Evolutionary conservation across 257 asterid species (phyloP).

Genomic region (Plantago ovata): DNA sequence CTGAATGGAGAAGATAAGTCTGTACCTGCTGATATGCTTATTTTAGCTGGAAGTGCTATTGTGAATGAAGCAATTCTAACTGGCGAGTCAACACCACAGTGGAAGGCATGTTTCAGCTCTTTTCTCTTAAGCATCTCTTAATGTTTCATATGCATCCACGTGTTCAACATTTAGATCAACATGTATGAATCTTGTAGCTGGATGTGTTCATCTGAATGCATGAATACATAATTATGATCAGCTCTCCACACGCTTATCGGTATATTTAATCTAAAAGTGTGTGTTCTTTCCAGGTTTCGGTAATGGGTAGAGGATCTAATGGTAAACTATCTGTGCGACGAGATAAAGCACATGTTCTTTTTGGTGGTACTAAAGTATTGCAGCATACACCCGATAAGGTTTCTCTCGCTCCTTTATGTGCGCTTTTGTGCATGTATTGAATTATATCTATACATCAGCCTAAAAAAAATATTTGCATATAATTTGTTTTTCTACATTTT

Average conservation of each 20-base stretch:
- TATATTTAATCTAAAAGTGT: constrained; percentile 19
- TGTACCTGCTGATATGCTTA: constrained; percentile 98
- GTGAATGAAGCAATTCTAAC: constrained; percentile 97
- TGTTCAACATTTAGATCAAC: background rate
- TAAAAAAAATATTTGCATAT: constrained; percentile 3
- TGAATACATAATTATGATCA: background rate
- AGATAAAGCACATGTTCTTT: constrained; percentile 90
- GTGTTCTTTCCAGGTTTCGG: constrained; percentile 62
- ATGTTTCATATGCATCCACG: background rate
- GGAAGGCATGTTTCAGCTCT: constrained; percentile 66
- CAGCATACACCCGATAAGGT: constrained; percentile 99
- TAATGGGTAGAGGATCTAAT: constrained; percentile 65
- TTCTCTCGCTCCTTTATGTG: constrained; percentile 11
- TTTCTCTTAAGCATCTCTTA: constrained; percentile 1
- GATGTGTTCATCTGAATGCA: constrained; percentile 9
- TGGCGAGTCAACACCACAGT: constrained; percentile 98
- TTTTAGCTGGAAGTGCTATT: constrained; percentile 95
- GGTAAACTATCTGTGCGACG: constrained; percentile 79
- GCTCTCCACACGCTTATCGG: constrained; percentile 11
- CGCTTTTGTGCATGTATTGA: background rate
- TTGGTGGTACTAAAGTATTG: constrained; percentile 95
- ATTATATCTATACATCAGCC: constrained; percentile 2
- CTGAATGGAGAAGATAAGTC: constrained; percentile 89
- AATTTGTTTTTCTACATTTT: constrained; percentile 13
- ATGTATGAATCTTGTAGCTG: background rate